These are phyloP conservation scores for Curvularia hawaiiensis DNA, from an alignment of 2,329 filamentous ascomycete species.

Conservation along the genomic window DNA sequence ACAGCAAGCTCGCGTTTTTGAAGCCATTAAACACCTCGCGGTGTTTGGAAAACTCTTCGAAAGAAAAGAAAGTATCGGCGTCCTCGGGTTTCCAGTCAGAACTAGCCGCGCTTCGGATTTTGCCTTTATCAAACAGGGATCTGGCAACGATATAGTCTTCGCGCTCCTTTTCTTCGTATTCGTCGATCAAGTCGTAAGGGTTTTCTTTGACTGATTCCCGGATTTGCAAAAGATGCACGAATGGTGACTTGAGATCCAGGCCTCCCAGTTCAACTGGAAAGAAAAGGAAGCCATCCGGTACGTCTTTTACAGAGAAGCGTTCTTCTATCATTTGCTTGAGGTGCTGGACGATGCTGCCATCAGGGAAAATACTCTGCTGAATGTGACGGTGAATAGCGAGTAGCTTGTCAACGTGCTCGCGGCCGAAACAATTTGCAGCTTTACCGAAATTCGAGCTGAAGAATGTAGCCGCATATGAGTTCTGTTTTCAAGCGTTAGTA, in stretches of 20 bases:
- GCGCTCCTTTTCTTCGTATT: conserved; percentile 45
- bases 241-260: conserved; percentile 57
- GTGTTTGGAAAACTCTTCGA: conserved; percentile 32
- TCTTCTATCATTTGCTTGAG: conserved; percentile 56
- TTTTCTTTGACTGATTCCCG: conserved; percentile 35
- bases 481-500: conserved; percentile 49
- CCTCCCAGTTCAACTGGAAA: conserved; percentile 59
- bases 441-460: conserved; percentile 60
- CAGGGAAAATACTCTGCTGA: conserved; percentile 55
- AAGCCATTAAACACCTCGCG: conserved; percentile 23
- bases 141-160: conserved; percentile 43
- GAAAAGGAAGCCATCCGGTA: conserved; percentile 60
- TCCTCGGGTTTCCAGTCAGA: conserved; percentile 19
- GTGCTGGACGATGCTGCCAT: conserved; percentile 40
- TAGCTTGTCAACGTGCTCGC: conserved; percentile 59
- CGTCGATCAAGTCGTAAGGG: conserved; percentile 51
- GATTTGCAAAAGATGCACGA: conserved; percentile 55
- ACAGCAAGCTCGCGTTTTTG: conserved; percentile 20
- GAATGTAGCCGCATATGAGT: conserved; percentile 59
- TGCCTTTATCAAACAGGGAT: conserved; percentile 36
- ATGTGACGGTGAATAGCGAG: conserved; percentile 57
- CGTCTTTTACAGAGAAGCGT: conserved; percentile 56
- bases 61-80: conserved; percentile 33
- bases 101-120: conserved; percentile 10
- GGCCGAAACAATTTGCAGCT: conserved; percentile 59